Percentiles rank a stretch among this genome's conserved stretches.
These are phyloP conservation scores for Dianthus caryophyllus DNA, from an alignment of 148 eudicot genomes.

Conservation along the genomic window DNA sequence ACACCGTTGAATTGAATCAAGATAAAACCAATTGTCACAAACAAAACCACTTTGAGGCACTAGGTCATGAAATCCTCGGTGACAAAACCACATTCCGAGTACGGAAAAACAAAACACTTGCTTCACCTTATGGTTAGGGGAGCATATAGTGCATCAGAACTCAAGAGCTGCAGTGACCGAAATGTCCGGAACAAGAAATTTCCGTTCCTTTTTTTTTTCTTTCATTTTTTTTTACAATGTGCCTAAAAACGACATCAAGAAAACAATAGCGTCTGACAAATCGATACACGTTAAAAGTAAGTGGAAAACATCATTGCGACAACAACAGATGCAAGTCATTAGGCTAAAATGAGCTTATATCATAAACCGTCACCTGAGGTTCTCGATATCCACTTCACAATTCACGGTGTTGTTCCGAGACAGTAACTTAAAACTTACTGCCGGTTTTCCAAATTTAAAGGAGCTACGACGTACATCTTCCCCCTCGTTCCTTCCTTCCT, in stretches of 20 bases:
- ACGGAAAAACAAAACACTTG: too few species aligned
- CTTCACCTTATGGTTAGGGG: too few species aligned
- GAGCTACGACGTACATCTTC: conserved; percentile 19
- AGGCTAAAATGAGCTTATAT: conserved; percentile 18
- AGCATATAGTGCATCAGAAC: too few species aligned
- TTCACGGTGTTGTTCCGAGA: conserved; percentile 14
- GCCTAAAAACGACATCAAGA: conserved; percentile 20
- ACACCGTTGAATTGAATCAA: too few species aligned
- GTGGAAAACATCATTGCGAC: conserved; percentile 19
- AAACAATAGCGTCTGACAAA: conserved; percentile 20
- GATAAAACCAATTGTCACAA: too few species aligned
- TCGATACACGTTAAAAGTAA: conserved; percentile 17
- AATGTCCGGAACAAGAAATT: conserved; percentile 14
- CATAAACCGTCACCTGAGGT: conserved; percentile 23
- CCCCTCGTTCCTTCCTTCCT: background rate
- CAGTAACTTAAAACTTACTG: conserved; percentile 19
- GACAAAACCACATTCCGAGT: too few species aligned
- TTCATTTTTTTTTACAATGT: conserved; percentile 23
- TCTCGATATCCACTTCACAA: conserved; percentile 6
- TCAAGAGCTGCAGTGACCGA: too few species aligned
- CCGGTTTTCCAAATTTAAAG: conserved; percentile 25
- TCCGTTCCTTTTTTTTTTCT: background rate
- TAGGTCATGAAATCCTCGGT: too few species aligned
- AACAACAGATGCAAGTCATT: conserved; percentile 25
- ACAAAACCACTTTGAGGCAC: too few species aligned